phyloP scores from a whole-genome alignment of 148 eudicot genomes.

The Chenopodium formosanum region DNA sequence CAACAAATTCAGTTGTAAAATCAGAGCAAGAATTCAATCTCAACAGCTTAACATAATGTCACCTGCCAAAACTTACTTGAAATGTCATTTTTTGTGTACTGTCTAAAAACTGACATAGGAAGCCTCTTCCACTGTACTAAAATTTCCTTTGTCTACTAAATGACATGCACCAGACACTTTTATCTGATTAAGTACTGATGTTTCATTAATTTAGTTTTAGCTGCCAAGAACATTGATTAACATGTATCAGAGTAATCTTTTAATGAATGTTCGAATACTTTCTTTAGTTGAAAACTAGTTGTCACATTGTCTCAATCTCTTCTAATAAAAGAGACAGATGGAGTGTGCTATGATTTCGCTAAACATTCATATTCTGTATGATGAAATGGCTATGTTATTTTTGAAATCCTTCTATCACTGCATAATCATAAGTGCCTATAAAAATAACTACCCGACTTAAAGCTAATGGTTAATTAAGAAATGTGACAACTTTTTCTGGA shows the following conservation, averaged over 20 bases:
- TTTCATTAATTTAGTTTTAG: not conserved
- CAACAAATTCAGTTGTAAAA: slow-evolving; percentile 20
- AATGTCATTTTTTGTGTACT: not conserved
- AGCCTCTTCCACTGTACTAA: slow-evolving; percentile 2
- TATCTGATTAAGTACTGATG: not conserved
- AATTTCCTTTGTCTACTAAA: slow-evolving; percentile 4
- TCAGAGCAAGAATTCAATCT: slow-evolving; percentile 20
- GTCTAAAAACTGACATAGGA: not conserved
- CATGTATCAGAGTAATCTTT: too few species aligned
- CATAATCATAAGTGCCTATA: too few species aligned
- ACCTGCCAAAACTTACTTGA: not conserved
- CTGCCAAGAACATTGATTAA: not conserved
- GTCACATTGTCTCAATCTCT: not conserved
- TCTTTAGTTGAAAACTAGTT: not conserved
- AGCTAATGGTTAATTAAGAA: too few species aligned
- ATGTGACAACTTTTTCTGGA: not conserved
- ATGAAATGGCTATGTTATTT: not conserved
- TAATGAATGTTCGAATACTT: not conserved
- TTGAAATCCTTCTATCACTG: not conserved
- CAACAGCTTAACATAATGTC: slow-evolving; percentile 1
- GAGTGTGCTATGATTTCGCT: not conserved
- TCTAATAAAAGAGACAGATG: too few species aligned
- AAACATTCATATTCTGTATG: too few species aligned
- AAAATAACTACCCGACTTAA: too few species aligned
- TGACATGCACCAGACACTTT: not conserved